phyloP scores from a whole-genome alignment of 2,329 filamentous ascomycete species.

The Gnomoniopsis sp. region DNA sequence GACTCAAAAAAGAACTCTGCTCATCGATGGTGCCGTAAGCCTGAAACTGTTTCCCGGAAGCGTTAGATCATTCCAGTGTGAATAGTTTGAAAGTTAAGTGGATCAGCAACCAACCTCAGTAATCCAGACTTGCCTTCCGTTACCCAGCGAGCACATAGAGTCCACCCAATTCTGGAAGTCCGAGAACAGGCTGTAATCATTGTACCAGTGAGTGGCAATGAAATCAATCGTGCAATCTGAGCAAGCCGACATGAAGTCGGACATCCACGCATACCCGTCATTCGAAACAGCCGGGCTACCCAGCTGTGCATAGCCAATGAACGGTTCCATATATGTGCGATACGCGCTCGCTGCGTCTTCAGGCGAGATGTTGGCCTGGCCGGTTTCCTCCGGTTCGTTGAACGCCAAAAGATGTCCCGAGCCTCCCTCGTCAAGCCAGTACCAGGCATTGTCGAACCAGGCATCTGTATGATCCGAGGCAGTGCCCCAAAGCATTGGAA shows the following conservation, averaged over 20 bases:
- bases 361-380: conserved; percentile 25
- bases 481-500: conserved; percentile 25
- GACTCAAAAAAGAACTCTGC: conserved; percentile 32
- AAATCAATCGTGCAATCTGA: conserved; percentile 40
- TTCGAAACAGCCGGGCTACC: conserved; percentile 47
- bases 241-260: conserved; percentile 39
- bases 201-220: conserved; percentile 46
- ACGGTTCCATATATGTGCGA: conserved; percentile 41
- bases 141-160: conserved; percentile 33
- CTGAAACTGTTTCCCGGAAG: not conserved
- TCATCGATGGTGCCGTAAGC: conserved; percentile 23
- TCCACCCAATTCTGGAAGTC: conserved; percentile 42
- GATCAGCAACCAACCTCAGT: conserved; percentile 31
- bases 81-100: not conserved
- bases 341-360: conserved; percentile 35
- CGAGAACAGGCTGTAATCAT: conserved; percentile 28
- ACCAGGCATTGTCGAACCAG: conserved; percentile 18
- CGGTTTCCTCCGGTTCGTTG: conserved; percentile 23
- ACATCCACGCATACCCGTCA: conserved; percentile 40
- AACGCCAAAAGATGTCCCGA: conserved; percentile 22
- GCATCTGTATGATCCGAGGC: conserved; percentile 15
- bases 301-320: conserved; percentile 38
- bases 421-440: conserved; percentile 13
- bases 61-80: conserved; percentile 30
- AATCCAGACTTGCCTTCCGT: conserved; percentile 39